phyloP scores from a whole-genome alignment of 2,329 filamentous ascomycete species.

The Colletotrichum endophyticum region DNA sequence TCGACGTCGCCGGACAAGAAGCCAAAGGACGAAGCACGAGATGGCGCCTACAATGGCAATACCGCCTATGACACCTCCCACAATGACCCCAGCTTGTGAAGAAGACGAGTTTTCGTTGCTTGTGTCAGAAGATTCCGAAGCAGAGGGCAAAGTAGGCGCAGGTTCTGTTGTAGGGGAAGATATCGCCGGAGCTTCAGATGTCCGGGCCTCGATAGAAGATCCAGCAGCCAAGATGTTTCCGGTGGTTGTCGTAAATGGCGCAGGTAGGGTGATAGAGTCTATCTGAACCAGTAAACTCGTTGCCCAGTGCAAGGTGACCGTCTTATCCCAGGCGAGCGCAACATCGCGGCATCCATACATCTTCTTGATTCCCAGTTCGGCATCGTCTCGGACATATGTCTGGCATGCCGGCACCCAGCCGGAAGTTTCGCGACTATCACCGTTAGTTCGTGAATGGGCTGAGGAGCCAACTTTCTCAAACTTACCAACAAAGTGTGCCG shows the following conservation, averaged over 20 bases:
- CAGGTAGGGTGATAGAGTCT: not conserved
- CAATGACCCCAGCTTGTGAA: not conserved
- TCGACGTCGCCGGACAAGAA: not conserved
- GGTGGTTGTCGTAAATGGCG: not conserved
- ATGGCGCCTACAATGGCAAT: not conserved
- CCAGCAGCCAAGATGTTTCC: no score
- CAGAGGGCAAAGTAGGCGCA: not conserved
- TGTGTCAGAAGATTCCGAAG: not conserved
- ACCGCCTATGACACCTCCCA: not conserved
- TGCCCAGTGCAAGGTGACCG: not conserved
- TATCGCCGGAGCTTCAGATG: not conserved
- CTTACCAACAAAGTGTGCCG: not conserved
- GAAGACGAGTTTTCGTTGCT: not conserved
- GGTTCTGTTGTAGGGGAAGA: not conserved
- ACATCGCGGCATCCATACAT: not conserved
- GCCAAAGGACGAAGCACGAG: not conserved
- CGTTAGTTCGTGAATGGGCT: not conserved
- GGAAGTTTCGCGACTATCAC: not conserved
- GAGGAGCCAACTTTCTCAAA: not conserved
- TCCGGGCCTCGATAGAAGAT: not conserved
- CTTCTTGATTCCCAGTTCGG: not conserved
- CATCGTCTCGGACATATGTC: not conserved
- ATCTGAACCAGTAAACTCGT: not conserved
- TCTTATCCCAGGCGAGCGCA: not conserved
- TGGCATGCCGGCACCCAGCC: not conserved